Evolutionary conservation across 2,329 filamentous ascomycete genomes (phyloP), one percentile per base, ranked within the genome.

Genomic region (Botryotinia convoluta): DNA sequence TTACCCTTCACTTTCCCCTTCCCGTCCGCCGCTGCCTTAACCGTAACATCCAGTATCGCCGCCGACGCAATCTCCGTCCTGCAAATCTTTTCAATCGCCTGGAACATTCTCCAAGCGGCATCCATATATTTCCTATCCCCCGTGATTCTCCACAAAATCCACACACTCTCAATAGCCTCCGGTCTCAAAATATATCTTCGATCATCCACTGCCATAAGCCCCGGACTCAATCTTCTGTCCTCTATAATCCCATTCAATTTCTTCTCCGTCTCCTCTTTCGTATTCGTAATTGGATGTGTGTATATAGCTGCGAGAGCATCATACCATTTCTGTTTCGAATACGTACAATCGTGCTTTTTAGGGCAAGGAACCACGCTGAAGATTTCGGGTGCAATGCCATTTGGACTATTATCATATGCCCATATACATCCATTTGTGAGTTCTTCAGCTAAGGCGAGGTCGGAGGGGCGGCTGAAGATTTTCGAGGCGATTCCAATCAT

Each of bases 401-500:
- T 86, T 0, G 86, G 83, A 73, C 87, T 89, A 48, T 84, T 83
- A 37, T 85, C 81, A 79, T 92, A 92, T 0, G 86, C 85, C 84
- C 88, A 92, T 9, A 91, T 84, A 76, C 90, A 92, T 6, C 90
- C 90, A 72, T 90, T 85, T 1, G 89, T 87, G 7, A 92, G 83
- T 77, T 87, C 87, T 61, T 83, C 83, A 3, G 88, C 90, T 39
- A 87, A 84, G 2, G 86, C 83, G 5, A 92, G 80, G 69, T 91
- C 87, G 4, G 87, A 84, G 0, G 84, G 83, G 2, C 83, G 84
- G 65, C 84, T 78, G 76, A 92, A 88, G 44, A 93, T 83, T 74
- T 86, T 88, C 1, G 91, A 90, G 2, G 88, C 90, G 60, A 94
- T 86, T 1, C 86, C 91, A 62, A 92, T 89, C 84, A 92, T 90